Percentiles rank a stretch among this genome's conserved stretches.
Evolutionary conservation across 495 filamentous ascomycete species (phyloP).

Genomic region (Lophiotrema nucula): DNA sequence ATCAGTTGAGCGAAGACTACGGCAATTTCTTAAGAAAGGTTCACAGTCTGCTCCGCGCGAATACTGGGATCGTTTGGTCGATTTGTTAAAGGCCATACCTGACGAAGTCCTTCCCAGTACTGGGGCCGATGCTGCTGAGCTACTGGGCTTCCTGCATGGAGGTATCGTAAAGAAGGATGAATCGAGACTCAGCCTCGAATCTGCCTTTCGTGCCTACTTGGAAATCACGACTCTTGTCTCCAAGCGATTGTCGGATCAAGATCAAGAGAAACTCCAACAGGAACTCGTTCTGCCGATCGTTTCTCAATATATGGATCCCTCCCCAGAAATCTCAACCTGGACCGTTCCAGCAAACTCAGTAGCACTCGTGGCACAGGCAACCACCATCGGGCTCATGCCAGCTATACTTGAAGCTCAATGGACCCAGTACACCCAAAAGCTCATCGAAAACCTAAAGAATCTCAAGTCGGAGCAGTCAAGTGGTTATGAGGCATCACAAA

Average conservation of each 20-base stretch:
- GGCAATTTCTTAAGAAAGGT: slow-evolving; percentile 75
- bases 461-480: slow-evolving; percentile 78
- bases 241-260: slow-evolving; percentile 46
- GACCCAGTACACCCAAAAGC: slow-evolving; percentile 51
- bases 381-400: slow-evolving; percentile 38
- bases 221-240: slow-evolving; percentile 53
- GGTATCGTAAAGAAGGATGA: slow-evolving; percentile 75
- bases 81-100: slow-evolving; percentile 62
- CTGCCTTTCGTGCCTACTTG: slow-evolving; percentile 75
- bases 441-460: slow-evolving; percentile 62
- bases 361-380: slow-evolving; percentile 45
- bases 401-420: slow-evolving; percentile 50
- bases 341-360: slow-evolving; percentile 46
- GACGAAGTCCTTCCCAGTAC: slow-evolving; percentile 49
- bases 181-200: slow-evolving; percentile 58
- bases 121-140: slow-evolving; percentile 49
- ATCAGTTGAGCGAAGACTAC: slow-evolving; percentile 60
- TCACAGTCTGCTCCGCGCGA: slow-evolving; percentile 67
- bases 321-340: slow-evolving; percentile 51
- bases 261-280: slow-evolving; percentile 50
- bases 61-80: slow-evolving; percentile 68
- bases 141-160: slow-evolving; percentile 63
- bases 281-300: slow-evolving; percentile 57
- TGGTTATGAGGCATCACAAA: slow-evolving; percentile 69
- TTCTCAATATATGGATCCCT: slow-evolving; percentile 55